Base-by-base conservation (phyloP, 805 yeast genomes). In the Nakazawaea pomicola region DNA sequence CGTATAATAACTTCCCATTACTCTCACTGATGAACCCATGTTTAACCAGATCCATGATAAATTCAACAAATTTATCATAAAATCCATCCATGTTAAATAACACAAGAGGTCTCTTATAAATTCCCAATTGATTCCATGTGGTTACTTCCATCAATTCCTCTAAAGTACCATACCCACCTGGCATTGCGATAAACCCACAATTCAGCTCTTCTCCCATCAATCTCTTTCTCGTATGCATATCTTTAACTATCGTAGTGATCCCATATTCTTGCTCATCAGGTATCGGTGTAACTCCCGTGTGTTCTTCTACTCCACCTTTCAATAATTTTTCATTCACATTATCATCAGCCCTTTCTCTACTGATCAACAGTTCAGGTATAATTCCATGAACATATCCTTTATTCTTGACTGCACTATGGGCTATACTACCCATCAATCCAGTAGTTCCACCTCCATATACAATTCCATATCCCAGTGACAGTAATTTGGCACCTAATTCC, bases 401-500 rank as follows among this genome's bases (percentile, higher is more conserved):
- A 33, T 63, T 68, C 21, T 70, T 36, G 49, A 78, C 76, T 34
- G 80, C 74, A 1, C 83, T 72, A 41, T 74, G 70, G 8, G 91
- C 90, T 43, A 85, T 76, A 4, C 76, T 68, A 9, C 93, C 93
- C 90, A 85, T 85, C 38, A 85, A 58, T 4, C 93, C 91, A 1
- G 89, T 83, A 25, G 91, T 80, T 16, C 96, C 95, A 29, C 96
- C 96, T 35, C 96, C 95, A 53, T 88, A 87, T 8, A 87, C 91
- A 30, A 87, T 64, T 3, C 87, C 87, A 80, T 87, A 85, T 41
- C 73, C 68, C 39, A 67, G 65, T 16, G 58, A 50, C 18, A 87
- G 84, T 47, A 87, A 58, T 21, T 68, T 52, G 36, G 63, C 50
- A 18, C 95, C 95, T 32, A 87, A 64, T 19, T 69, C 57, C n/a